Base-by-base conservation (phyloP, 495 filamentous ascomycete genomes). In the Sphaerosporella brunnea region DNA sequence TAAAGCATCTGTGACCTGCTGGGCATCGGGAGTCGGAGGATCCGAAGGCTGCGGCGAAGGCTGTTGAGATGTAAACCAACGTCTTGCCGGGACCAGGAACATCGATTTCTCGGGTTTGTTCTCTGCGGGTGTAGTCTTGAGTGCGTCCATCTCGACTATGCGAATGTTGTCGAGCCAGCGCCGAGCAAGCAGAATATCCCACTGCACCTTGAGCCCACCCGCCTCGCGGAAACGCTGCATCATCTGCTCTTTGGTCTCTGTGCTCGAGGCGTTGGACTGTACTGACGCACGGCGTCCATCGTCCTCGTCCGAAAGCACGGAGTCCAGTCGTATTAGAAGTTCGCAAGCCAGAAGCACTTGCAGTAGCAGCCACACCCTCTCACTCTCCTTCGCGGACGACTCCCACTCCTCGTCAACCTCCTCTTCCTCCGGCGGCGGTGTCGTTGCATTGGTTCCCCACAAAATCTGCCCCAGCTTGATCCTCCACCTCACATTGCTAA, bases 311-410 rank as follows among this genome's bases (percentile, higher is more conserved):
- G 74, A 70, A 2, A 80, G 74, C 45, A 84, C 74, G 2, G 76
- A 75, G 51, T 87, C 80, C 2, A 90, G 62, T 13, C 84, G 75
- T 16, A 86, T 63, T 8, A 88, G 69, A 19, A 93, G 69, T 60
- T 93, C 84, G 30, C 76, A 81, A 4, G 82, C 68, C 15, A 93
- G 68, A 18, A 84, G 65, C 51, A 90, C 75, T 62, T 93, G 84
- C 9, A 93, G 67, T 4, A 93, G 64, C 19, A 88, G 62, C 74
- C 82, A 84, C 48, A 84, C 84, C 51, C 80, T 73, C 48, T 79
- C 73, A 24, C 68, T 60, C 15, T 66, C 66, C 11, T 61, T 55
- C 60, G 72, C 69, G 38, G 48, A 37, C 15, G 21, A 8, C 68
- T 66, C 25, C 63, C 63, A 39, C 63, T 59, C 42, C 63, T 53